These are phyloP conservation scores for Trypanosoma cruzi DNA, from an alignment of 208 protist species.

Conservation along the genomic window DNA sequence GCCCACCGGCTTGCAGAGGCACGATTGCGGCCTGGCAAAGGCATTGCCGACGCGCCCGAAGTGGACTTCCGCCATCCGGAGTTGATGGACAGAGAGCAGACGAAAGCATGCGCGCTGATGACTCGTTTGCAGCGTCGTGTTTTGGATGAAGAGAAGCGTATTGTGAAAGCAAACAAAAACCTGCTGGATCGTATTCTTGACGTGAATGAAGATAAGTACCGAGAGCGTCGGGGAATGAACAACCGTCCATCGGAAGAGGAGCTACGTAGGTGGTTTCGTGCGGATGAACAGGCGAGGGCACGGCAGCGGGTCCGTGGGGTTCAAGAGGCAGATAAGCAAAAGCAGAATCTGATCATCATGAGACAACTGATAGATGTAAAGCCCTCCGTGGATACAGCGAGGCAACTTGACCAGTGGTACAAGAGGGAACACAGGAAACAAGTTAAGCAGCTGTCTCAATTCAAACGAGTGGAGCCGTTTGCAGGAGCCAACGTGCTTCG, in stretches of 20 bases:
- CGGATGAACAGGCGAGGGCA: slow-evolving; percentile 34
- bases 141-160: slow-evolving; percentile 35
- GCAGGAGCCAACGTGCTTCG: slow-evolving; percentile 47
- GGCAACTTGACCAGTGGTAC: slow-evolving; percentile 54
- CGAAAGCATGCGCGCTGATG: slow-evolving; percentile 19
- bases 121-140: slow-evolving; percentile 45
- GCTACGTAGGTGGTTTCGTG: slow-evolving; percentile 32
- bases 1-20: slow-evolving; percentile 52
- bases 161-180: slow-evolving; percentile 41
- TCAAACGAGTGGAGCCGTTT: slow-evolving; percentile 53
- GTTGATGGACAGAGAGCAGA: slow-evolving; percentile 29
- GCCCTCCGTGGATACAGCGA: slow-evolving; percentile 33
- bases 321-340: slow-evolving; percentile 11
- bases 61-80: slow-evolving; percentile 53
- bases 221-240: slow-evolving; percentile 48
- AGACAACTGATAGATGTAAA: slow-evolving; percentile 36
- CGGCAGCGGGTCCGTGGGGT: slow-evolving; percentile 29
- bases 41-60: slow-evolving; percentile 47
- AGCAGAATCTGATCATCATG: slow-evolving; percentile 43
- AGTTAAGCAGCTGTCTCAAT: slow-evolving; percentile 40
- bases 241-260: slow-evolving; percentile 34
- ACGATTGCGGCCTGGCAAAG: slow-evolving; percentile 38
- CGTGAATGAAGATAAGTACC: slow-evolving; percentile 33
- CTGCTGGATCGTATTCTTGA: slow-evolving; percentile 39
- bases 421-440: slow-evolving; percentile 44